These are phyloP conservation scores for Suillus weaverae DNA, from an alignment of 768 basidiomycete species.

Conservation along the genomic window DNA sequence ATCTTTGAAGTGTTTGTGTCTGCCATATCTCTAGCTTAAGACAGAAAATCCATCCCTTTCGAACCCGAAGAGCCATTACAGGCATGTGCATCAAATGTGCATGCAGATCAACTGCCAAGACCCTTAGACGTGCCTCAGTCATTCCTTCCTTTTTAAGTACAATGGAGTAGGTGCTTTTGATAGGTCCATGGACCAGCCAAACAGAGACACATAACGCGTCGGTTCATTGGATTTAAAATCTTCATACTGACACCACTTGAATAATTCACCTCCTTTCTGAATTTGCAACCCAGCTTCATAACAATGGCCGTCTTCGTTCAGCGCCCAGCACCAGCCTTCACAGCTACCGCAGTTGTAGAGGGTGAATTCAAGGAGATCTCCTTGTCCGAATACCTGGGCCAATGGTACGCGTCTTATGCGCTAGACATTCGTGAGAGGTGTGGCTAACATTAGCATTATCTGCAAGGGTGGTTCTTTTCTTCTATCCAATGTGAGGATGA, in stretches of 20 bases:
- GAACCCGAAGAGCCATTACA: background rate
- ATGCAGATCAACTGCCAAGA: no score
- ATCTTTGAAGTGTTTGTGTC: background rate
- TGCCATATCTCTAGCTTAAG: background rate
- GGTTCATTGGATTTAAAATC: slow-evolving; percentile 6
- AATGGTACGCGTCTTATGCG: slow-evolving; percentile 60
- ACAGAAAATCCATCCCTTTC: background rate
- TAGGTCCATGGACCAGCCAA: slow-evolving; percentile 12
- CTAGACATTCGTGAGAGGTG: slow-evolving; percentile 5
- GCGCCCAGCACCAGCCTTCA: slow-evolving; percentile 84
- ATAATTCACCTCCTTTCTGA: background rate
- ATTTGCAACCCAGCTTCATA: background rate
- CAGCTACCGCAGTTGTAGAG: slow-evolving; percentile 69
- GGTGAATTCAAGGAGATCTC: slow-evolving; percentile 78
- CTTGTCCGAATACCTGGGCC: slow-evolving; percentile 69
- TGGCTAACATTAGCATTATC: slow-evolving; percentile 2
- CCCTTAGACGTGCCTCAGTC: no score
- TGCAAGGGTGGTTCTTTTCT: slow-evolving; percentile 85
- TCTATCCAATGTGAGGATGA: slow-evolving; percentile 82
- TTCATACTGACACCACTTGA: slow-evolving; percentile 12
- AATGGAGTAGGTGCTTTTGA: no score
- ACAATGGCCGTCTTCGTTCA: slow-evolving; percentile 61
- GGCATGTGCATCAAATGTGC: no score
- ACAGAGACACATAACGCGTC: slow-evolving; percentile 32
- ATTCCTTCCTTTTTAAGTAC: no score